Base-by-base conservation (phyloP, 2,329 filamentous ascomycete species). In the Aspergillus fijiensis region DNA sequence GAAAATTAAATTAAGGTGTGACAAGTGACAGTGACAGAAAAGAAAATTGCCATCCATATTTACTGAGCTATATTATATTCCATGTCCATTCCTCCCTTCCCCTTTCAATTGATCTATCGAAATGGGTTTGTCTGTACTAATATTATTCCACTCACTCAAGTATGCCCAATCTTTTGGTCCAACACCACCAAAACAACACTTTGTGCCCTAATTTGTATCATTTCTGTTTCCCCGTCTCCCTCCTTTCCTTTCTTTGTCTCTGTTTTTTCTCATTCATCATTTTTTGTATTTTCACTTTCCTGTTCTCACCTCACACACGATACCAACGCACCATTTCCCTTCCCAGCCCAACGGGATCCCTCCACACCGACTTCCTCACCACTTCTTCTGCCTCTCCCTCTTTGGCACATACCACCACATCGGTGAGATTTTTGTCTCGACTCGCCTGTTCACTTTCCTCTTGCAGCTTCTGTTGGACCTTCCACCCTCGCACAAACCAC, bases 251-350 rank as follows among this genome's bases (percentile, higher is more conserved):
- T 23, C 19, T 53, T 23, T 6, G 2, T 21, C 12, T 52, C 7
- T 21, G 4, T 42, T 19, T 27, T n/a, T 21, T 14, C n/a, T n/a
- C n/a, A 19, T 11, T 16, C 9, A 14, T 56, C 23, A 14, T 27
- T 19, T 21, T 49, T 27, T 3, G 5, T n/a, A 35, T 35, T 16
- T 35, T 35, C 14, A 4, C 1, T 35, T 35, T 12, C 33, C 33
- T 35, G 4, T 35, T 12, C 11, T 35, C 33, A 35, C 33, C 71
- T 64, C 9, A 63, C 64, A 3, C 55, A 12, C 25, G n/a, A 35
- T 16, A 55, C 27, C 45, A 49, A 29, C 53, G 53, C 53, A 55
- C 53, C 53, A 55, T 55, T 9, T 55, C 53, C 2, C 42, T 12
- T 21, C 39, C 53, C 27, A 55, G 14, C 42, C 42, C 42, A 7